These are phyloP conservation scores for Protomyces gravidus DNA, from an alignment of 1,139 yeast species.

Conservation along the genomic window DNA sequence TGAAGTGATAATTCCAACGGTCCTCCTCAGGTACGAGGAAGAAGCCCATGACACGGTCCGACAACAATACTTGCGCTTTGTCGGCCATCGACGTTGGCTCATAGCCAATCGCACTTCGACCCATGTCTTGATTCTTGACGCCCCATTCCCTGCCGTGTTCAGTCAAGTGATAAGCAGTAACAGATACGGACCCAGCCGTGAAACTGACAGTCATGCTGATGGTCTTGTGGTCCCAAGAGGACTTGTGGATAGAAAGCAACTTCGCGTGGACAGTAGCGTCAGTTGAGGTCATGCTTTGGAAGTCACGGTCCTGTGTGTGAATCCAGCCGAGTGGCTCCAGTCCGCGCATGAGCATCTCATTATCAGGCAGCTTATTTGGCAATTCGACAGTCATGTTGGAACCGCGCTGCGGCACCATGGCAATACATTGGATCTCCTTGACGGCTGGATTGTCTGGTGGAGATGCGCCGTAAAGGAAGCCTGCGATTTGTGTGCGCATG, in stretches of 20 bases:
- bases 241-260: slow-evolving; percentile 42
- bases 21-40: slow-evolving; percentile 81
- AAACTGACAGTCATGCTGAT: slow-evolving; percentile 65
- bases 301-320: slow-evolving; percentile 55
- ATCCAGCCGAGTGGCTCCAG: slow-evolving; percentile 44
- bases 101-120: slow-evolving; percentile 30
- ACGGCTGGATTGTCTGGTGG: slow-evolving; percentile 67
- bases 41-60: slow-evolving; percentile 74
- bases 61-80: slow-evolving; percentile 64
- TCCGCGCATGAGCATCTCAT: slow-evolving; percentile 39
- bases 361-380: slow-evolving; percentile 36
- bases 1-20: slow-evolving; percentile 86
- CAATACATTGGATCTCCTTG: slow-evolving; percentile 72
- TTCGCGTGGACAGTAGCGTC: slow-evolving; percentile 65
- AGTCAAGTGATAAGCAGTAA: slow-evolving; percentile 61
- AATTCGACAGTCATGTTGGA: slow-evolving; percentile 62
- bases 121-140: slow-evolving; percentile 51
- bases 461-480: slow-evolving; percentile 68
- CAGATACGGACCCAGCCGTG: slow-evolving; percentile 78
- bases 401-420: slow-evolving; percentile 85
- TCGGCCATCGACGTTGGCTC: slow-evolving; percentile 54
- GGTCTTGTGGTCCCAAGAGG: slow-evolving; percentile 43
- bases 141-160: slow-evolving; percentile 81
- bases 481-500: slow-evolving; percentile 77
- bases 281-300: slow-evolving; percentile 57